Evolutionary conservation across 1,284 basidiomycete species (phyloP), one percentile per base, ranked within the genome.

Genomic region (Malassezia caprae): DNA sequence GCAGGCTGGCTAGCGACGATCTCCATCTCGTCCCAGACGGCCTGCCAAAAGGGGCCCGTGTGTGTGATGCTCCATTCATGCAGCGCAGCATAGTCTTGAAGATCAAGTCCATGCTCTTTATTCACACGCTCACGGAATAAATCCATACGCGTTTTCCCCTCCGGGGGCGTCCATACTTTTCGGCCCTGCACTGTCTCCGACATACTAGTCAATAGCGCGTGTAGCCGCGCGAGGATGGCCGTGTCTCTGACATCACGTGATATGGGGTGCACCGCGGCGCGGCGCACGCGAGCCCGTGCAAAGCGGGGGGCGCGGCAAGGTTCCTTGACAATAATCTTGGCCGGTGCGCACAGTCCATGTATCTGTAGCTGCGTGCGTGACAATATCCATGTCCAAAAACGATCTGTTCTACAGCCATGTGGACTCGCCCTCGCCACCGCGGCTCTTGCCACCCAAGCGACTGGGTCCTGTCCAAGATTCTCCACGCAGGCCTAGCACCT

Each of bases 21-120:
- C 34, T 75, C 75, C 13, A 84, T 83, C 51, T 80, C 79, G 68
- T 87, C 85, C 87, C 87, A 90, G 8, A 87, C 82, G n/a, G 80
- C 75, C 34, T 77, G 77, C 87, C 87, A 89, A 75, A 89, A 89
- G 30, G 77, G 73, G 59, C 81, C 80, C 56, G 84, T 79, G 63
- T 85, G 71, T 26, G 75, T 67, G 26, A 78, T 81, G 1, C 85
- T 87, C 87, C 87, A 89, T 48, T 65, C 72, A 75, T 83, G 86
- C 4, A 89, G 78, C 43, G 86, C 82, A 49, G 80, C 72, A 73
- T 89, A 89, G 23, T 80, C 79, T 28, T 68, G 56, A 10, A 88
- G 77, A 68, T 71, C 32, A 30, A 83, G 74, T 12, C 69, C 69
- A 63, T 81, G 79, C 32, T 77, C 78, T 35, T 72, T 61, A 70